Base-by-base conservation (phyloP, 495 filamentous ascomycete species). In the Trypethelium eluteriae region DNA sequence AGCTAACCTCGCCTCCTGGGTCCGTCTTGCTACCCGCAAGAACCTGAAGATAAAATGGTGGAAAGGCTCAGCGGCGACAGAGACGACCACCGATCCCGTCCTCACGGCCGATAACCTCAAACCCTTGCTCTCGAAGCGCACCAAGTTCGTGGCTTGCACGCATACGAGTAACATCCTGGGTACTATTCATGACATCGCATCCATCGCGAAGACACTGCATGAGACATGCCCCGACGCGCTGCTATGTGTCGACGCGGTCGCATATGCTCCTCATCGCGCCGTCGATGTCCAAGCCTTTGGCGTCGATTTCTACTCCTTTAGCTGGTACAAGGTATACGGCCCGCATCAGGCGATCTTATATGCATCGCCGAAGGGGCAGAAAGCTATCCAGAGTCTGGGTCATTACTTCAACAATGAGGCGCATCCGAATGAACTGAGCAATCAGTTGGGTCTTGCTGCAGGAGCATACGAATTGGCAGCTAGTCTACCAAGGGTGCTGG, bases 301-400 rank as follows among this genome's bases (percentile, higher is more conserved):
- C 0, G 88, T 88, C 0, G 89, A 91, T 70, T 83, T 90, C 71
- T 92, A 91, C 72, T 79, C 83, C n/a, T 87, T 90, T 69, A 85
- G 81, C 2, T 92, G 89, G 84, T 90, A 90, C 75, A 66, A 69
- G 41, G 18, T 69, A 18, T 66, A 66, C 78, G 79, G 86, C 89
- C 89, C 89, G 2, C 89, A 91, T 68, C 77, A 90, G 18, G 79
- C 88, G 1, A 79, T 85, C 68, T 80, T 92, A 4, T 92, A 89
- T 73, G 86, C 83, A 49, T 80, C 80, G 49, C 72, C 75, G 2
- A 59, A 62, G 0, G 81, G 84, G 3, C 81, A 83, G 64, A 70
- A 78, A 46, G 71, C 78, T 39, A 77, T 89, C 65, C 70, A 69
- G 32, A 80, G 82, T 0, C 76, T 90, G 2, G 86, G 82, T 5